Percentiles rank a stretch among this genome's conserved stretches.
These are phyloP conservation scores for Pyrenophora graminea DNA, from an alignment of 2,329 filamentous ascomycete genomes.

Conservation along the genomic window DNA sequence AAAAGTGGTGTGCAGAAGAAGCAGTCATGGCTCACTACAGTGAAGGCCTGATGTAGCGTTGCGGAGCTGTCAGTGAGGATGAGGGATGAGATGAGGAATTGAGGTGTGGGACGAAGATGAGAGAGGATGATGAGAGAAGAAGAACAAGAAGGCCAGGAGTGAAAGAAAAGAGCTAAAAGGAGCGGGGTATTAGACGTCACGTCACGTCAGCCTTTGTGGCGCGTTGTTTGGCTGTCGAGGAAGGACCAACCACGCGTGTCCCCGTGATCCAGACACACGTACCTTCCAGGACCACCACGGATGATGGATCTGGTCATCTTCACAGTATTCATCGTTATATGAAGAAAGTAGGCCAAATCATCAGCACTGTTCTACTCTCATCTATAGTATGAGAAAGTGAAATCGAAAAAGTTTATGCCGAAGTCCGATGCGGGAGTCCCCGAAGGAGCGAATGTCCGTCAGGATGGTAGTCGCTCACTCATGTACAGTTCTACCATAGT, in stretches of 20 bases:
- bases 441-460: no score
- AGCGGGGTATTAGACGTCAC: background rate
- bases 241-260: slow-evolving; percentile 1
- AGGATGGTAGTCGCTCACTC: no score
- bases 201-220: background rate
- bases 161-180: background rate
- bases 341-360: no score
- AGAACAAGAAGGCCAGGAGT: no score
- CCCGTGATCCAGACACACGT: background rate
- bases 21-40: background rate
- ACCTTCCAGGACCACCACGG: background rate
- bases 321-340: no score
- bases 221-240: background rate
- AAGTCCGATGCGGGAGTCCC: no score
- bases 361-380: no score
- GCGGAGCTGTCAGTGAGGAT: background rate
- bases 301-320: no score
- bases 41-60: background rate
- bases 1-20: background rate
- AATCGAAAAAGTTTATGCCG: no score
- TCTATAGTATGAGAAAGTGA: no score
- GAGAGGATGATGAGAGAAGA: no score
- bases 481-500: no score
- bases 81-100: background rate
- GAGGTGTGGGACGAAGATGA: background rate